Conservation (phyloP, 1,284 basidiomycete species). For the Ustilago vetiveriae region DNA sequence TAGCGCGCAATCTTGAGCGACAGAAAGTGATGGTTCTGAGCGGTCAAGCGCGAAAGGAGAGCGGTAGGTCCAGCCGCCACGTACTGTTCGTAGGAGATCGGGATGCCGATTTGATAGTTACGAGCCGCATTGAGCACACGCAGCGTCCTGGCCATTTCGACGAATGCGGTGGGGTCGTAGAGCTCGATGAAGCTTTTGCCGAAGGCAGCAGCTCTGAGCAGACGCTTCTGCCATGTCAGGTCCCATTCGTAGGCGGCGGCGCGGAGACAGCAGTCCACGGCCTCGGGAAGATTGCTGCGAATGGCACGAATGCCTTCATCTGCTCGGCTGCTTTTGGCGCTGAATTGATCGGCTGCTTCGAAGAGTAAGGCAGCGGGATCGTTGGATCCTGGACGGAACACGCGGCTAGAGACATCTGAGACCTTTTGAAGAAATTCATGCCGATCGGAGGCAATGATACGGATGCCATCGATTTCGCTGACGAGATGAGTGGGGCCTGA, state of each 20-base stretch:
- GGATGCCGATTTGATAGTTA: slow-evolving; percentile 89
- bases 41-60: slow-evolving; percentile 82
- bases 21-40: slow-evolving; percentile 87
- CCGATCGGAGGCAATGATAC: slow-evolving; percentile 79
- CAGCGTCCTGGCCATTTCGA: slow-evolving; percentile 87
- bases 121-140: slow-evolving; percentile 95
- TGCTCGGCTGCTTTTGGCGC: slow-evolving; percentile 82
- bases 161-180: slow-evolving; percentile 88
- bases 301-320: slow-evolving; percentile 92
- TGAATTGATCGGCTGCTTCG: slow-evolving; percentile 89
- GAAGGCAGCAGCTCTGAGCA: slow-evolving; percentile 90
- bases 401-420: slow-evolving; percentile 41
- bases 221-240: slow-evolving; percentile 82
- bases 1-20: slow-evolving; percentile 89
- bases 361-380: slow-evolving; percentile 90
- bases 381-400: slow-evolving; percentile 89
- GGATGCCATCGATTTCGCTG: slow-evolving; percentile 86
- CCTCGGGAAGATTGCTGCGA: slow-evolving; percentile 77
- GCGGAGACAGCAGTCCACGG: slow-evolving; percentile 91
- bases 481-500: slow-evolving; percentile 79
- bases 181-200: slow-evolving; percentile 92
- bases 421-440: slow-evolving; percentile 92
- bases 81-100: slow-evolving; percentile 88
- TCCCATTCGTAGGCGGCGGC: slow-evolving; percentile 94
- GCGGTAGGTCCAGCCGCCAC: slow-evolving; percentile 64